Base-by-base conservation (phyloP, 1,284 basidiomycete species). In the Bjerkandera adusta region DNA sequence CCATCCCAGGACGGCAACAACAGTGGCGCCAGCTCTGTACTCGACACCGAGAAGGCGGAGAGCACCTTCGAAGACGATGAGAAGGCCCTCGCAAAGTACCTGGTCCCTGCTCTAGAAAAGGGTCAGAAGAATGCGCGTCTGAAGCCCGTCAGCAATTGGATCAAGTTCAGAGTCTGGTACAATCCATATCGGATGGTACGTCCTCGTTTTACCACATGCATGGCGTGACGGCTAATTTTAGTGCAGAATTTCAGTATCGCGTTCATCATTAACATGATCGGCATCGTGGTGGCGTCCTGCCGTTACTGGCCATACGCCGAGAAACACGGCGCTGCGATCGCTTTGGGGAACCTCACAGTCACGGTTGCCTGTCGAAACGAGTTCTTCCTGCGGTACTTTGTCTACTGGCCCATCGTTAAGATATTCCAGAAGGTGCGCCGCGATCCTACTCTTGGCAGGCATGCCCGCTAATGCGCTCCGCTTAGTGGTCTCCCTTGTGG, bases 271-370 rank as follows among this genome's bases (percentile, higher is more conserved):
- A 39, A 39, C 22, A 39, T 39, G 37, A 16, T 39, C 22, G 37
- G 18, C 10, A 39, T 39, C 37, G n/a, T 39, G 16, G 37, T 39
- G 16, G 21, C 37, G 11, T 39, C 11, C 22, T 8, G 10, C 16
- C 37, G 24, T 25, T 7, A 25, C 36, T 83, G 79, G 75, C 60
- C 65, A 13, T 82, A 82, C 56, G 71, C 79, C 16, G 66, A 72
- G 41, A 61, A 66, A 32, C 76, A 82, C 55, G 68, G 76, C 21
- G 73, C 75, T 43, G 75, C 77, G 10, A 68, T 80, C 44, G 72
- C 79, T 26, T 67, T 81, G 8, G 81, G 81, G 26, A 67, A 68
- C 45, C 48, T 68, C 18, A 48, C 59, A 3, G 47, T 52, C 13
- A 63, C 65, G 10, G 58, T 68, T 48, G 54, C 65, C 22, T 58